A percentile compares a stretch with the other conserved stretches of the same genome.
These are phyloP conservation scores for Komagataella populi DNA, from an alignment of 805 yeast genomes.

Conservation along the genomic window DNA sequence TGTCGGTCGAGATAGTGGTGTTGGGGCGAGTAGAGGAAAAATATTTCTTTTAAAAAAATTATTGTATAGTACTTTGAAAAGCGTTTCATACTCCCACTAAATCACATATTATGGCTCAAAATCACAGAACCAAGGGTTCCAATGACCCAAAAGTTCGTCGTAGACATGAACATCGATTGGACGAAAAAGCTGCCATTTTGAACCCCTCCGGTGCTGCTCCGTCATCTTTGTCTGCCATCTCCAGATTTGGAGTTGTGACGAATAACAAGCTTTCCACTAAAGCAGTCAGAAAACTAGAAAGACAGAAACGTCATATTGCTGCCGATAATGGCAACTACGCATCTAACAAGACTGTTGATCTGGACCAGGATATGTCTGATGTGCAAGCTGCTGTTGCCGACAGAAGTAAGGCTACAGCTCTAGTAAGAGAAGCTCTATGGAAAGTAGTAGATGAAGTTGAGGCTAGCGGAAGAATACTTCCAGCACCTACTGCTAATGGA, in stretches of 20 bases:
- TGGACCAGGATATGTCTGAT: slow-evolving; percentile 12
- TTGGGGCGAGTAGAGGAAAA: background rate
- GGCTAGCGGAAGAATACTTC: slow-evolving; percentile 27
- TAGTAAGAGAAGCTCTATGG: slow-evolving; percentile 57
- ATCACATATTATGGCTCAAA: background rate
- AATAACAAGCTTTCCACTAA: slow-evolving; percentile 61
- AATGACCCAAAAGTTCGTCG: background rate
- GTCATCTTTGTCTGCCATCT: background rate
- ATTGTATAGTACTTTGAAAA: background rate
- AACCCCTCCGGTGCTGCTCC: background rate
- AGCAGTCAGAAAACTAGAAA: slow-evolving; percentile 62
- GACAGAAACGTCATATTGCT: slow-evolving; percentile 63
- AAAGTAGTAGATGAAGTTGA: slow-evolving; percentile 47
- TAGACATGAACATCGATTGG: background rate
- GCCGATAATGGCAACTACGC: slow-evolving; percentile 26
- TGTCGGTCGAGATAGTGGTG: background rate
- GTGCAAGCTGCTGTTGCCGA: slow-evolving; percentile 10
- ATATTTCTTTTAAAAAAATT: background rate
- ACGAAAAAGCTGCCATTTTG: background rate
- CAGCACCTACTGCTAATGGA: slow-evolving; percentile 47
- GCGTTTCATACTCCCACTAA: background rate
- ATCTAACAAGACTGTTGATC: slow-evolving; percentile 31
- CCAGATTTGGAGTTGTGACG: slow-evolving; percentile 18
- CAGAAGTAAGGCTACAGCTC: slow-evolving; percentile 22
- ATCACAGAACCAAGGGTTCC: background rate